Base-by-base conservation (phyloP, 768 basidiomycete genomes). In the Suillus spraguei region DNA sequence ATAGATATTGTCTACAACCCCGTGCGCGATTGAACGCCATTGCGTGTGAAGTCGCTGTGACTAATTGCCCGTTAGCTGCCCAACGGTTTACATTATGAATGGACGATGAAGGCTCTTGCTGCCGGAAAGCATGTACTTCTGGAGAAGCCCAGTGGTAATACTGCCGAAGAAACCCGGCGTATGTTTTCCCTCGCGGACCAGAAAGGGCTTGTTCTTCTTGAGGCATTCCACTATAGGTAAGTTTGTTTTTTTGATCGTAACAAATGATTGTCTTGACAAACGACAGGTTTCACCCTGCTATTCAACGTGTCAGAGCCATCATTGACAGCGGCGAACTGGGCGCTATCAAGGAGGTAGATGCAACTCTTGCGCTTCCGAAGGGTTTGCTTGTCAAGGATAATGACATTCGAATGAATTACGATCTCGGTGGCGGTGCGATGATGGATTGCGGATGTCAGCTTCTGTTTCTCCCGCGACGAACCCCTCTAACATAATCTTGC, bases 51-150 rank as follows among this genome's bases (percentile, higher is more conserved):
- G 24, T 56, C 28, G 2, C 16, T 4, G 17, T 47, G 14, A 35
- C 50, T 49, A 22, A 39, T 3, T 17, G 6, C 5, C 13, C 32
- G 4, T 42, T 41, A 84, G 84, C 77, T 87, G 10, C 87, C 87
- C 0, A 87, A 87, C 60, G 82, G 80, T 16, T 75, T 89, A 39
- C 86, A 89, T 66, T 86, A 81, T 60, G 86, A 89, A 68, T 90
- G 86, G 87, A 86, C 87, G 0, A 85, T 84, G 81, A 87, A 84
- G 65, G 84, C 86, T 8, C 81, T 89, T 9, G 71, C 72, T 16
- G 82, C 83, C 1, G 87, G 88, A 5, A 88, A 90, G 69, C 87
- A 88, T 64, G 87, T 89, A 32, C 76, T 88, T 11, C 75, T 87
- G 22, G 88, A 89, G 66, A 89, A 88, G 66, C 87, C 86, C 52